Evolutionary conservation across 305 asterid genomes (phyloP).

Genomic region (Fraxinus sp.): DNA sequence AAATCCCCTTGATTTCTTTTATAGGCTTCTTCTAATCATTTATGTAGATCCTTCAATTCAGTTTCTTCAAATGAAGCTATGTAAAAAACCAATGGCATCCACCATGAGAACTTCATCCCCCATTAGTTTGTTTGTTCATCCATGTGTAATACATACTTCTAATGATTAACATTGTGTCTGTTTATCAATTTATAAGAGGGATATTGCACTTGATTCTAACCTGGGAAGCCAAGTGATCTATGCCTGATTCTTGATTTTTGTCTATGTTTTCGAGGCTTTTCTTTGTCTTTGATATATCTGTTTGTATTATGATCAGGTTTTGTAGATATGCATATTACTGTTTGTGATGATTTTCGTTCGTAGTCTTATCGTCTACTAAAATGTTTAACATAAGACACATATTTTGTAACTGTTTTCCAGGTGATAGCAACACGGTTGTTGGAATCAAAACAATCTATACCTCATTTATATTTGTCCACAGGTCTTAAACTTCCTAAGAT

Average conservation of each 20-base stretch:
- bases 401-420: constrained; percentile 38
- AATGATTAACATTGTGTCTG: constrained; percentile 1
- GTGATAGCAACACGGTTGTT: constrained; percentile 87
- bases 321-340: neutral
- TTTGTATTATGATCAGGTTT: neutral
- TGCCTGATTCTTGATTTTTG: constrained; percentile 15
- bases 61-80: neutral
- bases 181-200: neutral
- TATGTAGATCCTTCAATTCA: neutral
- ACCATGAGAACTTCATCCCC: constrained; percentile 10
- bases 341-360: constrained; percentile 16
- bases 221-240: constrained; percentile 6
- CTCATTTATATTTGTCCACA: constrained; percentile 90
- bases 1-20: neutral
- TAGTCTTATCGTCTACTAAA: constrained; percentile 16
- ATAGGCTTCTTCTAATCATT: neutral
- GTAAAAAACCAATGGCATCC: neutral
- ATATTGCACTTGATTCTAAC: neutral
- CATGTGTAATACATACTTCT: constrained; percentile 13
- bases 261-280: constrained; percentile 1
- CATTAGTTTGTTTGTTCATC: constrained; percentile 5
- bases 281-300: neutral
- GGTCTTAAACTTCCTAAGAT: constrained; percentile 44
- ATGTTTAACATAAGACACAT: constrained; percentile 2
- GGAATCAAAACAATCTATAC: constrained; percentile 90